These are phyloP conservation scores for Candida krabiensis DNA, from an alignment of 805 yeast species.

Conservation along the genomic window DNA sequence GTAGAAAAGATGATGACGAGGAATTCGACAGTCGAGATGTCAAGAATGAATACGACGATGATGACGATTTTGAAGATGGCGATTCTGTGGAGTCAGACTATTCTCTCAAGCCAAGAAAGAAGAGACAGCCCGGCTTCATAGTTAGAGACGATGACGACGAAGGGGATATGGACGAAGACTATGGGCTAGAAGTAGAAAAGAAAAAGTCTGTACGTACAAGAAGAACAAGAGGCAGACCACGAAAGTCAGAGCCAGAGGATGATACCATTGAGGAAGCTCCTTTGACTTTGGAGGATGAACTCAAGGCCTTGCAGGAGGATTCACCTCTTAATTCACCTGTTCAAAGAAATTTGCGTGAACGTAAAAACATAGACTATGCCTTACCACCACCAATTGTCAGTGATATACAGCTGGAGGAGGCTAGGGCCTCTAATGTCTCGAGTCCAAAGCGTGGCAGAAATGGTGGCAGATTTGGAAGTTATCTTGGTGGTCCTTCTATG, in stretches of 20 bases:
- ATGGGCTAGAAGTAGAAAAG: slow-evolving; percentile 7
- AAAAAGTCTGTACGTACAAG: slow-evolving; percentile 3
- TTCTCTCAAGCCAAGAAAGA: slow-evolving; percentile 21
- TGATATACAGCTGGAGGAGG: slow-evolving; percentile 36
- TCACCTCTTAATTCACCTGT: slow-evolving; percentile 53
- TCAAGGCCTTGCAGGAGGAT: slow-evolving; percentile 59
- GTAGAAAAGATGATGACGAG: slow-evolving; percentile 28
- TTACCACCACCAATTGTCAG: slow-evolving; percentile 76
- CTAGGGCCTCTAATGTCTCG: slow-evolving; percentile 17
- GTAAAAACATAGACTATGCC: slow-evolving; percentile 75
- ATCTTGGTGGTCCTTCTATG: slow-evolving; percentile 11
- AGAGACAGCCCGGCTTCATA: slow-evolving; percentile 22
- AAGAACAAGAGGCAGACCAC: slow-evolving; percentile 9
- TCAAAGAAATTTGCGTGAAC: slow-evolving; percentile 56
- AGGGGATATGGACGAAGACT: slow-evolving; percentile 22
- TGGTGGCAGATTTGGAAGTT: slow-evolving; percentile 25
- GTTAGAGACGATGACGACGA: slow-evolving; percentile 29
- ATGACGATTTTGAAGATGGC: slow-evolving; percentile 23
- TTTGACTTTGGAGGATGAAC: slow-evolving; percentile 58
- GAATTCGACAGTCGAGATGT: slow-evolving; percentile 18
- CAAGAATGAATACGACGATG: slow-evolving; percentile 17
- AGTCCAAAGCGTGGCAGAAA: slow-evolving; percentile 31
- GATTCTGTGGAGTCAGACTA: slow-evolving; percentile 19
- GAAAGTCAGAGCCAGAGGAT: slow-evolving; percentile 11
- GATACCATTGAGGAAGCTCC: slow-evolving; percentile 22